Percentiles rank a stretch among this genome's conserved stretches.
Conservation (phyloP, 1,284 basidiomycete genomes). For the Heterobasidion occidentale region DNA sequence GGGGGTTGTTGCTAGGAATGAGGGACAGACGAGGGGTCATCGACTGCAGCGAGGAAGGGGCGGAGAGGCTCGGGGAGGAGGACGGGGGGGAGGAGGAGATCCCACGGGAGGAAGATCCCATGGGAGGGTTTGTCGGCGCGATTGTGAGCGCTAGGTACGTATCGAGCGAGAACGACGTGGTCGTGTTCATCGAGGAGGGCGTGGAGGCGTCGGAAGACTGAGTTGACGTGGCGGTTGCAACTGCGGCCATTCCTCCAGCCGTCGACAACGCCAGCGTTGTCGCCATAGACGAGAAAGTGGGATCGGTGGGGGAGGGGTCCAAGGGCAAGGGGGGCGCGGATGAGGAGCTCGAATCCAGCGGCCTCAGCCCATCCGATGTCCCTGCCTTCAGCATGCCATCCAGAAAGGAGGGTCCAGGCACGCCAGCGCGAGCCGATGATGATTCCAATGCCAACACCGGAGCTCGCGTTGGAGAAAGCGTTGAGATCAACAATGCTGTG, state of each 20-base stretch:
- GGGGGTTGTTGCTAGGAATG: too few species aligned
- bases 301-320: background rate
- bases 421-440: conserved; percentile 24
- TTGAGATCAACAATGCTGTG: conserved; percentile 16
- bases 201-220: too few species aligned
- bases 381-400: conserved; percentile 19
- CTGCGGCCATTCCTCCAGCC: conserved; percentile 15
- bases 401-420: conserved; percentile 26
- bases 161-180: too few species aligned
- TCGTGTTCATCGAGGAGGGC: too few species aligned
- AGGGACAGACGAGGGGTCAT: too few species aligned
- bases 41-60: too few species aligned
- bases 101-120: too few species aligned
- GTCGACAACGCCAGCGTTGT: conserved; percentile 21
- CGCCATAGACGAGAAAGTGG: conserved; percentile 15
- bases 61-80: too few species aligned
- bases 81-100: too few species aligned
- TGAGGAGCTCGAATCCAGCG: conserved; percentile 28
- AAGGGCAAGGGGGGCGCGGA: conserved; percentile 13
- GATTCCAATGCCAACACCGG: conserved; percentile 28
- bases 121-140: too few species aligned
- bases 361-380: conserved; percentile 22
- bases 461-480: conserved; percentile 37
- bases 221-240: too few species aligned
- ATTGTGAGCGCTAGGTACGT: too few species aligned